These are phyloP conservation scores for Podospora sp. DNA, from an alignment of 495 filamentous ascomycete species.

Conservation along the genomic window DNA sequence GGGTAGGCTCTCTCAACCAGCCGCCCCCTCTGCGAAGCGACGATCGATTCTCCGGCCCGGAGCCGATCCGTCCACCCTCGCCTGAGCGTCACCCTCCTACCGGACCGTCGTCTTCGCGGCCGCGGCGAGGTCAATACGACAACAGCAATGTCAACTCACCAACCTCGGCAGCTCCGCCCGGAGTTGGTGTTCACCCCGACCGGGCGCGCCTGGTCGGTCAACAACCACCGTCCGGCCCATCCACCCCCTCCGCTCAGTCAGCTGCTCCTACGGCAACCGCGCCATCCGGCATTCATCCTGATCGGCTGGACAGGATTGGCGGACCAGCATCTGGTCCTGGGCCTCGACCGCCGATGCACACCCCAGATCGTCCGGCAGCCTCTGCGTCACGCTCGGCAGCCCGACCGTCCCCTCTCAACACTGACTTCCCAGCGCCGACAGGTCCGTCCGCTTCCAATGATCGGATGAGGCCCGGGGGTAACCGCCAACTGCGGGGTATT, in stretches of 20 bases:
- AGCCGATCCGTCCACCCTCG: constrained; percentile 43
- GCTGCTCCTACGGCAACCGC: constrained; percentile 30
- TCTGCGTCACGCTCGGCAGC: constrained; percentile 27
- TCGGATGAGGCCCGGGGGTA: constrained; percentile 44
- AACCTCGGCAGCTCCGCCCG: constrained; percentile 31
- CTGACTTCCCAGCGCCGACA: constrained; percentile 48
- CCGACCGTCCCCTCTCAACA: constrained; percentile 29
- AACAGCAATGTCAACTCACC: constrained; percentile 32
- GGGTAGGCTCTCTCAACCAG: constrained; percentile 35
- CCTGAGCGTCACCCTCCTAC: constrained; percentile 54
- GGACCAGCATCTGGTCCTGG: constrained; percentile 27
- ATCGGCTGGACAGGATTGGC: constrained; percentile 48
- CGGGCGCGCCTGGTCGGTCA: constrained; percentile 42
- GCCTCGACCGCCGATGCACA: constrained; percentile 36
- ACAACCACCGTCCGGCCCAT: constrained; percentile 24
- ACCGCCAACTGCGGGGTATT: constrained; percentile 53
- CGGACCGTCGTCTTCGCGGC: constrained; percentile 49
- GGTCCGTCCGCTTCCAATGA: constrained; percentile 51
- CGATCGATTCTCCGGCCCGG: constrained; percentile 36
- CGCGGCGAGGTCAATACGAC: constrained; percentile 43
- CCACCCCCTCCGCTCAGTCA: background rate
- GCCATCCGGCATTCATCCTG: constrained; percentile 49
- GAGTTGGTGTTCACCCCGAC: constrained; percentile 47
- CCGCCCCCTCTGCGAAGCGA: constrained; percentile 40
- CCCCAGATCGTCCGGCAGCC: constrained; percentile 40